These are phyloP conservation scores for Eimeria maxima DNA, from an alignment of 169 alveolate genomes.

Conservation along the genomic window DNA sequence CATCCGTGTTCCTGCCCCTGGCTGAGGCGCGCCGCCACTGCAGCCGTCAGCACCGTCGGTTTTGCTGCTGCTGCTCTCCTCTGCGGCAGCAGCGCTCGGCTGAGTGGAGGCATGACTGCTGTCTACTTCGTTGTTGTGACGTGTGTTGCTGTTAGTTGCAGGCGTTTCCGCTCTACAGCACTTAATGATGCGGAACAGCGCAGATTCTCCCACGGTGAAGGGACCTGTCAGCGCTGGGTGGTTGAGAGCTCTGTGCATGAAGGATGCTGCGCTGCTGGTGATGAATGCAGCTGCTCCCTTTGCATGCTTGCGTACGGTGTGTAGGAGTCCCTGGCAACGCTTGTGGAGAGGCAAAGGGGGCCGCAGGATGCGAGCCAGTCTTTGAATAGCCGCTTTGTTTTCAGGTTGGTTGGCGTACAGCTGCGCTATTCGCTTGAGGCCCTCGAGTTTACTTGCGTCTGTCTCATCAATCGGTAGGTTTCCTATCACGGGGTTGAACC, in stretches of 20 bases:
- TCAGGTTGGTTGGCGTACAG: slow-evolving; percentile 80
- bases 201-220: not conserved
- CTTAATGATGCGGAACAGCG: not conserved
- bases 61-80: not conserved
- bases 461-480: slow-evolving; percentile 88
- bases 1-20: not conserved
- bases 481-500: slow-evolving; percentile 88
- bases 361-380: slow-evolving; percentile 6
- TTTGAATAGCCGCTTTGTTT: not conserved
- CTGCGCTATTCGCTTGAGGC: slow-evolving; percentile 84
- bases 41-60: not conserved
- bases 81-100: not conserved
- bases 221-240: not conserved
- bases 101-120: not conserved
- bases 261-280: not conserved
- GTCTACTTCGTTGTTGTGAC: not conserved
- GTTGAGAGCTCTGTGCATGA: not conserved
- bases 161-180: not conserved
- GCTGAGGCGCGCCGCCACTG: not conserved
- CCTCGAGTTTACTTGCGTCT: slow-evolving; percentile 82
- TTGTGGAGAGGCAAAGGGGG: not conserved
- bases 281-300: not conserved
- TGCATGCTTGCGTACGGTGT: not conserved
- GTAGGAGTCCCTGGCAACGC: not conserved
- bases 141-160: not conserved